Evolutionary conservation across 164 flowering plant genomes (phyloP), one percentile per base, ranked within the genome.

Genomic region (Annona squamosa): DNA sequence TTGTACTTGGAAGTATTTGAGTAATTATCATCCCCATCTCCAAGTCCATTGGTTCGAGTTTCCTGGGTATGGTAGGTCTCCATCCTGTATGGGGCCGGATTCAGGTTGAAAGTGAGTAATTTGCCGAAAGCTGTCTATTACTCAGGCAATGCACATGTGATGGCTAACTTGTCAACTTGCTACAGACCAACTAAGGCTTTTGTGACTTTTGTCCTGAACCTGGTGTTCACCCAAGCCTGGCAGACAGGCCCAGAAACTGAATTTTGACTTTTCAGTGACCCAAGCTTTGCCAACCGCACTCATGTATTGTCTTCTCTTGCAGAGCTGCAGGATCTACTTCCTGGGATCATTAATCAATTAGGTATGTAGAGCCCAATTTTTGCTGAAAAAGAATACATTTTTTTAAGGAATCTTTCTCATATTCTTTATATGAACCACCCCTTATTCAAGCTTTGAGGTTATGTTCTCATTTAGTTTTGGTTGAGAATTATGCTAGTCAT

Each of bases 321-420:
- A 86, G 89, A 85, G 75, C 77, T 86, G 72, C 87, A 86, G 74
- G 89, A 86, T 73, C 71, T 86, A 46, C 84, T 86, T 4, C 89
- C 89, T 18, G 87, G 87, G 46, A 86, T 86, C 71, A 83, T 86
- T 81, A 86, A 86, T 83, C 89, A 86, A 69, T 76, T 86, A 63
- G 89, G 85, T 85, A 80, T 73, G 76, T 71, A 2, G 26, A 4
- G 9, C 37, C 72, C 37, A 26, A 26, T 26, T 26, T 26, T 26
- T 26, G 37, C 37, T 26, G 37, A 26, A 26, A 26, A 26, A 26
- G 37, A 26, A 26, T 26, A 26, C 37, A 26, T 26, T 26, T 26
- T 26, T 26, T 26, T 26, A 26, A 26, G 37, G 37, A n/a, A 3
- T 48, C 57, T 26, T 26, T 26, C 37, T 26, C 37, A 26, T 26